Conservation (phyloP, 495 filamentous ascomycete species). For the Trichoderma parareesei region DNA sequence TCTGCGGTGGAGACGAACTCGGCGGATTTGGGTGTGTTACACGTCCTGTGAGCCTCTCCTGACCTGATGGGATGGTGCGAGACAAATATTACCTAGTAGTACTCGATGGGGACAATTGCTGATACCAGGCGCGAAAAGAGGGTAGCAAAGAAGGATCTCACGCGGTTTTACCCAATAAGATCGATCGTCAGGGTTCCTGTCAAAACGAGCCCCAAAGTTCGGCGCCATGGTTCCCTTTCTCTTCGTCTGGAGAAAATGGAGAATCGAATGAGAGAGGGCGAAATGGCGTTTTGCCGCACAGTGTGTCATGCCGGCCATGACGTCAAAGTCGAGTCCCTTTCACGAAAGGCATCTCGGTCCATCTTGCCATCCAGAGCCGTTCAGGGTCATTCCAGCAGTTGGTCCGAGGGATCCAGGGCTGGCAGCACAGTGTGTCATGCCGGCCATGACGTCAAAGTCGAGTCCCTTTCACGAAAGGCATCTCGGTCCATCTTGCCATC, state of each 20-base stretch:
- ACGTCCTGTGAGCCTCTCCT: too few species aligned
- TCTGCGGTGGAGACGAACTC: slow-evolving; percentile 6
- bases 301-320: neutral
- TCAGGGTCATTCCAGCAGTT: neutral
- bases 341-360: too few species aligned
- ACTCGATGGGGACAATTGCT: too few species aligned
- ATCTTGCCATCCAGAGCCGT: too few species aligned
- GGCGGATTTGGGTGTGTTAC: neutral
- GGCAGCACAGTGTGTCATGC: neutral
- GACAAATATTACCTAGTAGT: too few species aligned
- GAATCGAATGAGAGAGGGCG: too few species aligned
- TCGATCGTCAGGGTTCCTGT: slow-evolving; percentile 7
- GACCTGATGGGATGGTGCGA: too few species aligned
- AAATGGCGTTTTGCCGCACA: too few species aligned
- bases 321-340: neutral
- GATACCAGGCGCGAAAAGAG: neutral
- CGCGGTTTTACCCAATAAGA: neutral
- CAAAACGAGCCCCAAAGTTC: neutral
- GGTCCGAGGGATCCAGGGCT: neutral
- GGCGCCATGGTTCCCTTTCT: neutral
- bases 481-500: too few species aligned
- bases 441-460: neutral
- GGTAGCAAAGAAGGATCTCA: neutral
- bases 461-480: neutral
- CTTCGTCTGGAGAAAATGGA: neutral